phyloP scores from a whole-genome alignment of 73 alveolate genomes.

The Blepharisma japonicum region DNA sequence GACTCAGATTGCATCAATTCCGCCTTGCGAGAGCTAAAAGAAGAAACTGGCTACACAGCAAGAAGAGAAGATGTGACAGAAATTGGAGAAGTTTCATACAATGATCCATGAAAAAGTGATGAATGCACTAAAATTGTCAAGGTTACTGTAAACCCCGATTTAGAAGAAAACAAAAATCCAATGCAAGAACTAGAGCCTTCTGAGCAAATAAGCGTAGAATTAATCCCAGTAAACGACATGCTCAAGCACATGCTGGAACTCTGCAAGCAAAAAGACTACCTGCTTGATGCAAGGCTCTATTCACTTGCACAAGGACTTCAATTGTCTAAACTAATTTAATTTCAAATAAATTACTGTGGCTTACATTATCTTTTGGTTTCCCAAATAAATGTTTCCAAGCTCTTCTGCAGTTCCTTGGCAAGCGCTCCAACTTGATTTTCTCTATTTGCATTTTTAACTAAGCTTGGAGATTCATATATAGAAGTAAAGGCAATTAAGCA shows the following conservation, averaged over 20 bases:
- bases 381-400: constrained; percentile 4
- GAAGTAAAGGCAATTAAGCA: constrained; percentile 13
- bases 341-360: too few species aligned
- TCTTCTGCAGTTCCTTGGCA: not conserved
- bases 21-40: constrained; percentile 69
- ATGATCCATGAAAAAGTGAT: constrained; percentile 78
- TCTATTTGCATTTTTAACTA: constrained; percentile 6
- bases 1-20: constrained; percentile 41
- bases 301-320: constrained; percentile 29
- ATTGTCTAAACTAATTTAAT: too few species aligned
- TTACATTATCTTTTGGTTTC: not conserved
- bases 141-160: constrained; percentile 30
- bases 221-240: constrained; percentile 21
- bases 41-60: constrained; percentile 78
- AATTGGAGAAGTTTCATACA: constrained; percentile 46
- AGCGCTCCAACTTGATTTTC: constrained; percentile 17
- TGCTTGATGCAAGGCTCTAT: constrained; percentile 33
- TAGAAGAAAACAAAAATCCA: constrained; percentile 32
- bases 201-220: constrained; percentile 30
- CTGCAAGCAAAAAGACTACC: constrained; percentile 28
- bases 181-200: constrained; percentile 26
- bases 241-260: not conserved
- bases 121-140: constrained; percentile 35
- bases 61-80: constrained; percentile 39
- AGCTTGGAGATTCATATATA: not conserved